Evolutionary conservation across 1,139 yeast species (phyloP).

Genomic region (Blastobotrys apis): DNA sequence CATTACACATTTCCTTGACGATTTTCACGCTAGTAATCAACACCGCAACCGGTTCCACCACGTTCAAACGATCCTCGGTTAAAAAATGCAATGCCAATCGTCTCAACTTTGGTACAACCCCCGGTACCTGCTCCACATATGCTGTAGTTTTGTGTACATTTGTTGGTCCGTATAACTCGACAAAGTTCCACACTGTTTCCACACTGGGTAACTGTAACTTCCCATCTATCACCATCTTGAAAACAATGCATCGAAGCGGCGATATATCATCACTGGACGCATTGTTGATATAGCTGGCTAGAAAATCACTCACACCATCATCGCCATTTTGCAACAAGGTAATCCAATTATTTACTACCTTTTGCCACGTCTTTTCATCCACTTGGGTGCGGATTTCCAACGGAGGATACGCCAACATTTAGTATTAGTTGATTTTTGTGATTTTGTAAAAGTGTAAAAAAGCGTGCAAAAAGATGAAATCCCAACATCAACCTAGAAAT

Average conservation of each 20-base stretch:
- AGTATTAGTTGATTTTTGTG: neutral
- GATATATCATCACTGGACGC: neutral
- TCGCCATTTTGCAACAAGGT: conserved; percentile 8
- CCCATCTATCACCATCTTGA: conserved; percentile 6
- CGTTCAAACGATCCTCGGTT: conserved; percentile 11
- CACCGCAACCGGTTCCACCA: conserved; percentile 16
- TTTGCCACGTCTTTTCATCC: conserved; percentile 17
- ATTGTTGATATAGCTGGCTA: conserved; percentile 10
- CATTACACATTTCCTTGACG: conserved; percentile 13
- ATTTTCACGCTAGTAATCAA: conserved; percentile 12
- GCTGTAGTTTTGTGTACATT: conserved; percentile 23
- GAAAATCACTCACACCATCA: conserved; percentile 4
- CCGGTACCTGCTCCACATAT: conserved; percentile 17
- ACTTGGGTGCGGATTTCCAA: conserved; percentile 16
- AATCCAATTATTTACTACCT: conserved; percentile 20
- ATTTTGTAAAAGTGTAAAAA: neutral
- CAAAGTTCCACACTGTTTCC: conserved; percentile 31
- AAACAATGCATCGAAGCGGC: conserved; percentile 2
- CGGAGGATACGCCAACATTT: conserved; percentile 19
- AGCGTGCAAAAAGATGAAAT: too few species aligned
- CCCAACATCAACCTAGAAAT: conserved; percentile 1
- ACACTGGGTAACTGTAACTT: conserved; percentile 4
- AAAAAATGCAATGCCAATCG: conserved; percentile 19
- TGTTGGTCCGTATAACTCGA: conserved; percentile 26
- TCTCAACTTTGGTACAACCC: conserved; percentile 20